Evolutionary conservation across 768 basidiomycete species (phyloP).

Genomic region (Myochromella boudieri): DNA sequence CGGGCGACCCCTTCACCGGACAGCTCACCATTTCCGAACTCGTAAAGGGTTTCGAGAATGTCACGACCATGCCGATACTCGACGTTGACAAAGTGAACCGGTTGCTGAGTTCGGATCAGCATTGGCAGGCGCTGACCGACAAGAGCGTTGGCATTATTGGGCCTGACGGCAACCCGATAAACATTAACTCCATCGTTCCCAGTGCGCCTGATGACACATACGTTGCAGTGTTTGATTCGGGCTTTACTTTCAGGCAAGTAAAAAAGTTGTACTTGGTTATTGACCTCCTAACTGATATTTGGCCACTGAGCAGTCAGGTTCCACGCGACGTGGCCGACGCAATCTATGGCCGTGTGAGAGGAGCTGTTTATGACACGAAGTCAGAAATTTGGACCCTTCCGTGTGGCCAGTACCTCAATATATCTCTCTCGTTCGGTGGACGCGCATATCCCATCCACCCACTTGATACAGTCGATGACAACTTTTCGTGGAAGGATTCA

Average conservation of each 20-base stretch:
- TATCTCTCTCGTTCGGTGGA: constrained; percentile 75
- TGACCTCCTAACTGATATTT: not conserved
- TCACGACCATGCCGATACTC: constrained; percentile 63
- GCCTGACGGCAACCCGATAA: constrained; percentile 68
- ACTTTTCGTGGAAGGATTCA: constrained; percentile 46
- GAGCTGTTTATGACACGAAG: constrained; percentile 59
- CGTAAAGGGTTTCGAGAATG: constrained; percentile 59
- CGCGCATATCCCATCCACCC: constrained; percentile 71
- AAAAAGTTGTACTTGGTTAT: not conserved
- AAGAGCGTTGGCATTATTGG: constrained; percentile 67
- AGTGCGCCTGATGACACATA: constrained; percentile 62
- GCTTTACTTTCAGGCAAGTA: constrained; percentile 50
- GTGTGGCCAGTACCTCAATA: constrained; percentile 69
- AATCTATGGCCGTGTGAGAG: constrained; percentile 77
- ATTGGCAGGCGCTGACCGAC: constrained; percentile 79
- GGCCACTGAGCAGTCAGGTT: constrained; percentile 51
- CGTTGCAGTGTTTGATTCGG: constrained; percentile 75
- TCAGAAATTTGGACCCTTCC: constrained; percentile 71
- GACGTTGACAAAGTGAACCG: constrained; percentile 63
- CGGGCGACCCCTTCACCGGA: constrained; percentile 50
- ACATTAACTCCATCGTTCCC: constrained; percentile 65
- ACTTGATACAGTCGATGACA: constrained; percentile 63
- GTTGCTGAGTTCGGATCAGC: constrained; percentile 60
- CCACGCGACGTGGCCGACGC: constrained; percentile 74
- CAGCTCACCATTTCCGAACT: constrained; percentile 71